Base-by-base conservation (phyloP, 208 protist genomes). In the Leishmania martiniquensis region DNA sequence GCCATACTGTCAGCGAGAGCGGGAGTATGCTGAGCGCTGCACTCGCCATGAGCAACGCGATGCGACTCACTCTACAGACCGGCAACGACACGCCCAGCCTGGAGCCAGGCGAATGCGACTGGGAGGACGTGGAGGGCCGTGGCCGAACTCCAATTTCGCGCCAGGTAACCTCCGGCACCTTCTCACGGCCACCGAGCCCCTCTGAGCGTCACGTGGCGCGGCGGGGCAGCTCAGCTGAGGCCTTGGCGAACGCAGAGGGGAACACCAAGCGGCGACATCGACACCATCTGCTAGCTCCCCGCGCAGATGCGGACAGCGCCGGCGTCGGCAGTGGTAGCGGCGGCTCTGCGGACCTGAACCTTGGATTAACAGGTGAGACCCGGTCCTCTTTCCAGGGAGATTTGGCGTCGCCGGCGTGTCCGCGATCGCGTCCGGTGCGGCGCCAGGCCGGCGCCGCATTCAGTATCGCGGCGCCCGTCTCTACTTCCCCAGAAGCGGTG, bases 11-110 rank as follows among this genome's bases (percentile, higher is more conserved):
- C 32, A 84, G 75, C 44, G 75, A 76, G 62, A 25, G 25, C 63
- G 80, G 39, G 6, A 84, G 80, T 45, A 60, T 84, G 57, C 75
- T 84, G 42, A 84, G 80, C 75, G 77, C 63, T 39, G 74, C 68
- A 3, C 57, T 79, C 22, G 52, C 68, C 39, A 54, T 68, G 10
- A 72, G 52, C 12, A 73, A 52, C 54, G 34, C 80, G 25, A 84
- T 84, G 80, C 62, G 45, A 63, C 69, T 84, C 39, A 68, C 75
- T 6, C 42, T 67, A 63, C 74, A 84, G 34, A 17, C 17, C 25
- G 44, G 59, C 42, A 62, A 65, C 45, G 80, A 76, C 60, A 70
- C 70, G 1, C 74, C n/a, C 12, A 73, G 49, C 10, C 4, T 59
- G 12, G 60, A 84, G 59, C 73, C 66, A 20, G 73, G 70, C 34